Evolutionary conservation across 371 early-diverging fungal species (phyloP), one percentile per base, ranked within the genome.

Genomic region (Nematocida major): DNA sequence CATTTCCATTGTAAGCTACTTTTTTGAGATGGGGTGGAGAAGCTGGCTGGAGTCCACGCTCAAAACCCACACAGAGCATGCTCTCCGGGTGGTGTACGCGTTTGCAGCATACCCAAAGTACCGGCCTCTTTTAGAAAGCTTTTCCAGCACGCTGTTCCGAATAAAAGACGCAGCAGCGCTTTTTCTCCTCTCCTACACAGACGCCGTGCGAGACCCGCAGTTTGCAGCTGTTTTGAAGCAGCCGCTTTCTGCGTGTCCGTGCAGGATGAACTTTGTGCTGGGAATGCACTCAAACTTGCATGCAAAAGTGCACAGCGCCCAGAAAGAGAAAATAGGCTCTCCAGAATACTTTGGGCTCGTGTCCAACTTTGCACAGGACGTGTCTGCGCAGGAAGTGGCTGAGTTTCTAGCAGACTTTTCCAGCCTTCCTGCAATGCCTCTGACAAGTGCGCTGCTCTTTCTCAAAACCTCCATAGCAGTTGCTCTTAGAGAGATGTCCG

Each of bases 1-100:
- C 36, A 2, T 32, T 28, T 32, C 78, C 3, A 38, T 22, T 20
- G 51, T 63, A 9, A 30, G 24, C 40, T 73, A 73, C 65, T 73
- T 73, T 45, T 40, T 73, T n/a, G 62, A 61, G 11, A 32, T 73
- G 62, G 24, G 34, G 1, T 73, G 76, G 76, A 63, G 32, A 47
- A 40, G 26, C 7, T 73, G 76, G 76, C 7, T 73, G 40, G 34
- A 28, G 24, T 11, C 40, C 9, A 1, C 48, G 68, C 0, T 61
- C 20, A 61, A 63, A 45, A 42, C 18, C 9, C 76, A 73, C 30
- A 47, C 76, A 40, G 70, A 73, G 49, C 53, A 73, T 34, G 40
- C 49, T 7, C n/a, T 59, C 20, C 61, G 48, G 62, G 1, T 73
- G 15, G 0, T 63, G 22, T 63, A 73, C 32, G 22, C 48, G 22